Evolutionary conservation across 345 rosid genomes (phyloP).

Genomic region (Hypericum androsaemum): DNA sequence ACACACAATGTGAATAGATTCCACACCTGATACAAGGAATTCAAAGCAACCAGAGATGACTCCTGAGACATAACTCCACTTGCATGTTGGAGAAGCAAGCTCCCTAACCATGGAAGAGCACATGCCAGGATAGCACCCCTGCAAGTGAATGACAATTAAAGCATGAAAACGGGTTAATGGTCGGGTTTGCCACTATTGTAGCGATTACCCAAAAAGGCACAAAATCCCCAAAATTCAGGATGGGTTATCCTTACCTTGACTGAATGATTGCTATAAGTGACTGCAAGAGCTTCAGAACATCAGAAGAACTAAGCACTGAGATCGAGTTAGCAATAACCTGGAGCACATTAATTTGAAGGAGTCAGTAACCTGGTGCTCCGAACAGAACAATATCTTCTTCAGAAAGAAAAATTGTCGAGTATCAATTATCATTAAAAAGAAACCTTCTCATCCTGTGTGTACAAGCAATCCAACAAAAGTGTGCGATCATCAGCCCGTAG

Average conservation of each 20-base stretch:
- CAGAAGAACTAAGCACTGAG: slow-evolving; percentile 54
- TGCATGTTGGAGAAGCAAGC: slow-evolving; percentile 73
- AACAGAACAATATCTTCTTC: neutral
- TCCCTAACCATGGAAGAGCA: slow-evolving; percentile 81
- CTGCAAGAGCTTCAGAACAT: slow-evolving; percentile 68
- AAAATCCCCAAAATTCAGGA: neutral
- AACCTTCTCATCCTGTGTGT: slow-evolving; percentile 89
- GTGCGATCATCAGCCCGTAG: slow-evolving; percentile 76
- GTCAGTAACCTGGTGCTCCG: neutral
- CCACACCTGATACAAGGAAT: slow-evolving; percentile 76
- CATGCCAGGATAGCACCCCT: slow-evolving; percentile 91
- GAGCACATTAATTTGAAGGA: neutral
- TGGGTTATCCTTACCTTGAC: slow-evolving; percentile 44
- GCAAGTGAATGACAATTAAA: too few species aligned
- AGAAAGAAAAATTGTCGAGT: slow-evolving; percentile 1
- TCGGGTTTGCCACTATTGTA: too few species aligned
- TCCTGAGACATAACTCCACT: slow-evolving; percentile 81
- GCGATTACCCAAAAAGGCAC: slow-evolving; percentile 1
- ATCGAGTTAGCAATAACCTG: slow-evolving; percentile 88
- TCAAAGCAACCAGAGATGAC: slow-evolving; percentile 56
- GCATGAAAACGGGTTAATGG: too few species aligned
- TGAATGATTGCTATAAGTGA: slow-evolving; percentile 65
- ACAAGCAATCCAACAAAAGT: slow-evolving; percentile 82
- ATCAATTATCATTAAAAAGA: too few species aligned
- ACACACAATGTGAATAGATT: neutral